These are phyloP conservation scores for Boletellus ananas DNA, from an alignment of 768 basidiomycete genomes.

Conservation along the genomic window DNA sequence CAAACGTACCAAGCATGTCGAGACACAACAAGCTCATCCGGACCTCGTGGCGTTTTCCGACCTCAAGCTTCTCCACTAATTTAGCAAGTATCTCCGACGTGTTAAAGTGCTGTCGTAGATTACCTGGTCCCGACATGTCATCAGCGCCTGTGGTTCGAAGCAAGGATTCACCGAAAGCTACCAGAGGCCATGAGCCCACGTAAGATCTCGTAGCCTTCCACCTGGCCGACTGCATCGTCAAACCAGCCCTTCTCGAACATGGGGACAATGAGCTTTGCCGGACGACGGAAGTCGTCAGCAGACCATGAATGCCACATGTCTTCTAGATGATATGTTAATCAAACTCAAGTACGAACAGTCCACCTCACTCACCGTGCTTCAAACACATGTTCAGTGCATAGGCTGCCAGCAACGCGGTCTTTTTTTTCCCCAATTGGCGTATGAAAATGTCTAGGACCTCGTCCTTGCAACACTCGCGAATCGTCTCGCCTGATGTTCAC, in stretches of 20 bases:
- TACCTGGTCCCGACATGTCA: background rate
- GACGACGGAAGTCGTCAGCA: constrained; percentile 2
- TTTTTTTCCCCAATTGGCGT: constrained; percentile 10
- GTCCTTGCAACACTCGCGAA: background rate
- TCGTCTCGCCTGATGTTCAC: background rate
- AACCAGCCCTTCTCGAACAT: constrained; percentile 21
- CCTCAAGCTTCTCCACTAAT: constrained; percentile 10
- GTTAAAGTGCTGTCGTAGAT: constrained; percentile 8
- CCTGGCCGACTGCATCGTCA: constrained; percentile 18
- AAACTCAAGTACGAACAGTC: background rate
- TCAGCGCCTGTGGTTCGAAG: too few relatives aligned
- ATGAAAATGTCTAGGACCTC: constrained; percentile 9
- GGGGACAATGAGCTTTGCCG: constrained; percentile 9
- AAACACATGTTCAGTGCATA: constrained; percentile 17
- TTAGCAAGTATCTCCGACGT: constrained; percentile 11
- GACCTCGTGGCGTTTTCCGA: constrained; percentile 9
- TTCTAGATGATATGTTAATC: background rate
- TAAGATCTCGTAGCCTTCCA: background rate
- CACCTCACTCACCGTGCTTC: constrained; percentile 8
- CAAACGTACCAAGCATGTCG: constrained; percentile 19
- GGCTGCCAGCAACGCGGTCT: constrained; percentile 15
- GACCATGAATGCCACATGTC: constrained; percentile 7
- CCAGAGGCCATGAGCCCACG: background rate
- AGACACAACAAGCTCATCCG: constrained; percentile 19
- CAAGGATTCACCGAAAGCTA: too few relatives aligned